Evolutionary conservation across 805 yeast genomes (phyloP), one percentile per base, ranked within the genome.

Genomic region (Metschnikowia drakensbergensis): DNA sequence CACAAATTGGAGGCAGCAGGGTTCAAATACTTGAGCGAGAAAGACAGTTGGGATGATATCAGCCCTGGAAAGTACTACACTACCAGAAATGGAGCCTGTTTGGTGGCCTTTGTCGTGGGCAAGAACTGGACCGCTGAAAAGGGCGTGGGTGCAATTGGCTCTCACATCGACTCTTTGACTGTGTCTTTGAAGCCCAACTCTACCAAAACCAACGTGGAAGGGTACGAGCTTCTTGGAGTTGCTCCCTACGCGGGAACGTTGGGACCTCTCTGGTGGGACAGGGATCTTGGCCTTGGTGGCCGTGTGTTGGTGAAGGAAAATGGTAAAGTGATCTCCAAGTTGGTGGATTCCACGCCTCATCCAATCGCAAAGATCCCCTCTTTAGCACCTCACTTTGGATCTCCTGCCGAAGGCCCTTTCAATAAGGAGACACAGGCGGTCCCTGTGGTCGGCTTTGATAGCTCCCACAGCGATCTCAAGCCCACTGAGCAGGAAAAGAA

Each of bases 221-320:
- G 95, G 29, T 88, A 79, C 64, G 88, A 86, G 54, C 67, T 84
- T 42, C 70, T 88, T 29, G 96, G 95, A 5, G 88, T 86, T 35
- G 92, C 96, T 0, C 89, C 92, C 1, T 88, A 88, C 63, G 81
- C 88, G 22, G 94, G 94, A 31, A 83, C 87, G 2, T 65, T 85
- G 54, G 49, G 48, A n/a, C 74, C 74, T 23, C 66, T 80, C 37
- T 85, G 95, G 90, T 81, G 87, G 76, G 96, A 88, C 65, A 79
- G 96, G 63, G 96, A 88, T 64, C 76, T 88, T 51, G 94, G 95
- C 40, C 65, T 88, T 52, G 96, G 90, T 44, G 96, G 96, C 40
- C 75, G 88, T 50, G 77, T 88, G 25, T 69, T 86, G 45, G 79
- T 81, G 46, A 77, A 73, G 55, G 60, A 54, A 13, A 29, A 49